phyloP scores from a whole-genome alignment of 2,329 filamentous ascomycete genomes.

The Venturia pyrina region DNA sequence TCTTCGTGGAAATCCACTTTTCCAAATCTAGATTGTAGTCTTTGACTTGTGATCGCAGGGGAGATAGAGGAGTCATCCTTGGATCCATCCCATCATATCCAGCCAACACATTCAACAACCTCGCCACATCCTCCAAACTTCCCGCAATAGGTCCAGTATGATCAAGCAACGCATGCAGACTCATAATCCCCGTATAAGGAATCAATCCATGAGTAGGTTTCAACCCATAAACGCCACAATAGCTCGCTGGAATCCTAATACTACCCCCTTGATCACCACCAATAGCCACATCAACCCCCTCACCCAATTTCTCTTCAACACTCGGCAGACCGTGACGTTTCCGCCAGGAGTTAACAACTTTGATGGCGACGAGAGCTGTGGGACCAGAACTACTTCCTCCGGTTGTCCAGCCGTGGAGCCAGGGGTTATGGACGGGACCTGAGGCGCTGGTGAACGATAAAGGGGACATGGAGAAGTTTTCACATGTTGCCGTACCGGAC shows the following conservation, averaged over 20 bases:
- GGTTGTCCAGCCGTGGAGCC: slow-evolving; percentile 25
- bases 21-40: slow-evolving; percentile 24
- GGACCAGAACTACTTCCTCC: slow-evolving; percentile 27
- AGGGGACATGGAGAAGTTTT: slow-evolving; percentile 36
- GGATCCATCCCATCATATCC: slow-evolving; percentile 37
- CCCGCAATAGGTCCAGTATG: slow-evolving; percentile 35
- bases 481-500: slow-evolving; percentile 36
- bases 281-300: slow-evolving; percentile 27
- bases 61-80: slow-evolving; percentile 32
- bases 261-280: slow-evolving; percentile 23
- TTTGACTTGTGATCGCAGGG: slow-evolving; percentile 26
- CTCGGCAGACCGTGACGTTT: slow-evolving; percentile 16
- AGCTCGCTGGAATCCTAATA: slow-evolving; percentile 15
- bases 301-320: slow-evolving; percentile 18
- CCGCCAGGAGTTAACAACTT: slow-evolving; percentile 20
- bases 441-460: slow-evolving; percentile 35
- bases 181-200: slow-evolving; percentile 35
- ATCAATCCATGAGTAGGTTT: slow-evolving; percentile 34
- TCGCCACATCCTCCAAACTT: slow-evolving; percentile 31
- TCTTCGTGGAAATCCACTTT: slow-evolving; percentile 19
- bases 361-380: slow-evolving; percentile 23
- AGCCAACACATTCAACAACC: slow-evolving; percentile 30
- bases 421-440: slow-evolving; percentile 34
- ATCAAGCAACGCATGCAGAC: slow-evolving; percentile 34
- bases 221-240: slow-evolving; percentile 17